Base-by-base conservation (phyloP, 208 protist genomes). In the Vickermania ingenoplastis region DNA sequence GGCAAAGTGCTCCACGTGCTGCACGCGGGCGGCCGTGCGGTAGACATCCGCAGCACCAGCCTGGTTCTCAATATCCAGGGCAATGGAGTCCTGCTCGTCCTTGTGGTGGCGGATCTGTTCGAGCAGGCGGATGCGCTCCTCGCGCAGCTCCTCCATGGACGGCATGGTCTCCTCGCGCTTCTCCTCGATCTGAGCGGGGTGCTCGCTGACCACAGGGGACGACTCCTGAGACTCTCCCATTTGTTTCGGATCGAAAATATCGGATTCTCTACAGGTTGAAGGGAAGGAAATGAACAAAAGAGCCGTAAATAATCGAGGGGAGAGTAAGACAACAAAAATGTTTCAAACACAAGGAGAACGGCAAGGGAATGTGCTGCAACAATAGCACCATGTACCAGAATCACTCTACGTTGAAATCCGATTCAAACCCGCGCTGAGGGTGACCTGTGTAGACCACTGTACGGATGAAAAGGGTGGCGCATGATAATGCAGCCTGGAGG, bases 31-130 rank as follows among this genome's bases (percentile, higher is more conserved):
- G 14, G 78, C 86, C 7, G 73, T 65, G 25, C 83, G 72, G 61
- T 81, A 85, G 29, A 90, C 51, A 21, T 74, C 69, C 7, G 68
- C 50, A 3, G 61, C 67, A n/a, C n/a, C n/a, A n/a, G n/a, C n/a
- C n/a, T n/a, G n/a, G n/a, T n/a, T n/a, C 56, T 90, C 81, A 21
- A 90, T 73, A 57, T 90, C 77, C 23, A 82, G 79, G 21, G 71
- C 52, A 22, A 88, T 58, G 5, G 76, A 76, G 61, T 89, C 80
- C 60, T 84, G 79, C 66, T 87, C 79, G 56, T 92, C 79, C 75
- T 89, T 86, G 77, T 83, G 71, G 63, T 88, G 77, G 52, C 71
- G 82, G 36, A 85, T 72, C 57, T 79, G 60, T 68, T 86, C 65
- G 4, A 65, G 63, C 2, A 92, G 72, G 2, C 65, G 63, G 48